Conservation (phyloP, 2,329 filamentous ascomycete genomes). For the Raffaelea arxii region DNA sequence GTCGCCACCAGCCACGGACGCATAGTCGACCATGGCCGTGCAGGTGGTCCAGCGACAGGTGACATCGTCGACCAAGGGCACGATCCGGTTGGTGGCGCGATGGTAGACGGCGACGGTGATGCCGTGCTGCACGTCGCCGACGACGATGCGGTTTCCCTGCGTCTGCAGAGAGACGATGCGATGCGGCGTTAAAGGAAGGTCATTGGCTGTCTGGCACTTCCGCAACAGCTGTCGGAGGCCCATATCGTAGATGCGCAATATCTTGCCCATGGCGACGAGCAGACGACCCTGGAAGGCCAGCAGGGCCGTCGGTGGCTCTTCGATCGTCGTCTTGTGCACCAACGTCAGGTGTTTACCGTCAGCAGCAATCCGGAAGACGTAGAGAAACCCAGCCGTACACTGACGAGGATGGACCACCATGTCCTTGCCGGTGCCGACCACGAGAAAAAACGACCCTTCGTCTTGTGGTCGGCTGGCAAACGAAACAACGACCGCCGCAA, state of each 20-base stretch:
- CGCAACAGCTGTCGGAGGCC: conserved; percentile 87
- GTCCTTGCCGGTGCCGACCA: conserved; percentile 90
- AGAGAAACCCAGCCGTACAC: conserved; percentile 72
- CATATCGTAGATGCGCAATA: conserved; percentile 81
- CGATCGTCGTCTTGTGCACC: conserved; percentile 90
- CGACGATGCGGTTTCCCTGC: conserved; percentile 82
- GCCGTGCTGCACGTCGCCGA: conserved; percentile 86
- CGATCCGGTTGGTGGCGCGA: conserved; percentile 78
- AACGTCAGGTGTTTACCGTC: conserved; percentile 82
- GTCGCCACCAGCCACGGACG: conserved; percentile 88
- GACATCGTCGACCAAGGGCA: conserved; percentile 90
- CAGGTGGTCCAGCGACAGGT: conserved; percentile 85
- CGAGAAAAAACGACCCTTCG: conserved; percentile 84
- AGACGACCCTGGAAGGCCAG: conserved; percentile 84
- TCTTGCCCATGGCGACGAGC: conserved; percentile 73
- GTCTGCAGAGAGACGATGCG: conserved; percentile 84
- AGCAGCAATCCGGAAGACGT: conserved; percentile 84
- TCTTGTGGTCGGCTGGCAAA: conserved; percentile 85
- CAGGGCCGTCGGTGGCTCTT: conserved; percentile 81
- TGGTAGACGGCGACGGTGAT: conserved; percentile 93
- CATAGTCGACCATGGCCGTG: conserved; percentile 92
- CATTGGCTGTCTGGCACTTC: conserved; percentile 70
- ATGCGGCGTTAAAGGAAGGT: conserved; percentile 65
- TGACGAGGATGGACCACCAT: conserved; percentile 69
- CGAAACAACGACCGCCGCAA: conserved; percentile 72